Evolutionary conservation across 2,329 filamentous ascomycete genomes (phyloP).

Genomic region (Talaromyces sp.): DNA sequence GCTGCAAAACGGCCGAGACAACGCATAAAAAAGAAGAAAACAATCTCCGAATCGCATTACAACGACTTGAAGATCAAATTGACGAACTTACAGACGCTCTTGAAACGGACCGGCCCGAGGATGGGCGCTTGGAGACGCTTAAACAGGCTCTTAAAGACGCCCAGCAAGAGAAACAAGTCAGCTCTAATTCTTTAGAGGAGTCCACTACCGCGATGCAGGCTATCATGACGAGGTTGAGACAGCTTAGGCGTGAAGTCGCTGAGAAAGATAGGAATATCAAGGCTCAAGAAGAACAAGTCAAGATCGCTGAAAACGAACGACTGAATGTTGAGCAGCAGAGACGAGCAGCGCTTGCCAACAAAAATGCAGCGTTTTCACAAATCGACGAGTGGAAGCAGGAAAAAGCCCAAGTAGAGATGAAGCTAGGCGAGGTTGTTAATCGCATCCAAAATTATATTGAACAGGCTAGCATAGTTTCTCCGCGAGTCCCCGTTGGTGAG

Average conservation of each 20-base stretch:
- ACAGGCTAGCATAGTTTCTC: conserved; percentile 50
- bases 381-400: conserved; percentile 46
- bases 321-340: conserved; percentile 45
- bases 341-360: conserved; percentile 51
- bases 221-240: conserved; percentile 34
- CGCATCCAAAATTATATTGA: conserved; percentile 50
- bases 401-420: conserved; percentile 42
- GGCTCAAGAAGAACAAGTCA: conserved; percentile 38
- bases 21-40: conserved; percentile 44
- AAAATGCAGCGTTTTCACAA: conserved; percentile 54
- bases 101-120: conserved; percentile 54
- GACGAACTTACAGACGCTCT: conserved; percentile 62
- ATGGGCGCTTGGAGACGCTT: conserved; percentile 58
- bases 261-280: conserved; percentile 29
- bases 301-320: conserved; percentile 52
- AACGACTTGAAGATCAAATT: conserved; percentile 57
- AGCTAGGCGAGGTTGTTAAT: conserved; percentile 42
- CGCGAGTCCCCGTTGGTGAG: conserved; percentile 57
- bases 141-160: conserved; percentile 54
- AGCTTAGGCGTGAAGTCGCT: conserved; percentile 28
- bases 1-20: conserved; percentile 44
- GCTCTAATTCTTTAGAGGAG: conserved; percentile 45
- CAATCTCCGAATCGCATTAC: conserved; percentile 50
- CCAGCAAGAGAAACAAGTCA: conserved; percentile 40
- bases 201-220: conserved; percentile 38